These are phyloP conservation scores for Rhynchosporium secalis DNA, from an alignment of 2,329 filamentous ascomycete genomes.

Conservation along the genomic window DNA sequence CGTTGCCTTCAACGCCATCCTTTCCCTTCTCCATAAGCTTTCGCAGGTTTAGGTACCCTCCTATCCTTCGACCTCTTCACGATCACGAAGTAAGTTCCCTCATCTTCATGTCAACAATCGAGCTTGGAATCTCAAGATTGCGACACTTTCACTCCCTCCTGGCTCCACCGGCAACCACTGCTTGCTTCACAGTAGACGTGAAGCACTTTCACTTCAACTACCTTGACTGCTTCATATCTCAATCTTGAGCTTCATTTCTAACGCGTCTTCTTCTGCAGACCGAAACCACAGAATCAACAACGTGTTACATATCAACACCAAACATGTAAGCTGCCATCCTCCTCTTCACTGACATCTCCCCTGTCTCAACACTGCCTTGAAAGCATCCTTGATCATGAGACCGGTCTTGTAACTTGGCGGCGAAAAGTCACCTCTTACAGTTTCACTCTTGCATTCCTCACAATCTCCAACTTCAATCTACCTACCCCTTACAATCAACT, in stretches of 20 bases:
- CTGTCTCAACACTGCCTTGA: neutral
- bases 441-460: neutral
- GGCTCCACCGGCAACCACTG: neutral
- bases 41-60: neutral
- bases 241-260: neutral
- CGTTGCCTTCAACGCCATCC: neutral
- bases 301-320: conserved; percentile 5
- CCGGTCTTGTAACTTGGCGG: neutral
- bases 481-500: neutral
- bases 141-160: neutral
- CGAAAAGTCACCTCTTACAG: neutral
- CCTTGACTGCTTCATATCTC: neutral
- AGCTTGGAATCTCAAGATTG: neutral
- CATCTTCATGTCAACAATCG: neutral
- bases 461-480: neutral
- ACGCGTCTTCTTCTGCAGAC: neutral
- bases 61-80: neutral
- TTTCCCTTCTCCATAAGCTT: neutral
- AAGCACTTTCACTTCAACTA: neutral
- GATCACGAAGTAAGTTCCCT: neutral
- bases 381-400: neutral
- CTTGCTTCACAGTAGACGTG: neutral
- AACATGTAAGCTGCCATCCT: neutral
- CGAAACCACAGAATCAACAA: neutral
- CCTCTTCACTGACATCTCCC: too few species aligned